Evolutionary conservation across 192 early-diverging fungal genomes (phyloP).

Genomic region (Entomortierella parvispora): DNA sequence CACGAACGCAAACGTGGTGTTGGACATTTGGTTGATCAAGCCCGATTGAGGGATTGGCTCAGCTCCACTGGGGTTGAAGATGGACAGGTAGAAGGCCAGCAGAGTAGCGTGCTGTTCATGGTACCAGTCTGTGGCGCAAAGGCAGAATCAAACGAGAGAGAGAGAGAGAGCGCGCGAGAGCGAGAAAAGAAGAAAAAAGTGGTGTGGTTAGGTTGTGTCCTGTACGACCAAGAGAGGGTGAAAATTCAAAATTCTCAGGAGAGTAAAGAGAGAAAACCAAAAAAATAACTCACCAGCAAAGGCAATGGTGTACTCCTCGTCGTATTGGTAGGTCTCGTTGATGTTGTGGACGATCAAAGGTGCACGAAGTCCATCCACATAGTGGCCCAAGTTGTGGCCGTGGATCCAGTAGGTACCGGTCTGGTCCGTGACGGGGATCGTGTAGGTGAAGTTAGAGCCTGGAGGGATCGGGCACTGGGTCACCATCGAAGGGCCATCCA

Average conservation of each 20-base stretch:
- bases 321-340: conserved; percentile 55
- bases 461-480: conserved; percentile 73
- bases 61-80: conserved; percentile 77
- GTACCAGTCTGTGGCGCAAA: conserved; percentile 63
- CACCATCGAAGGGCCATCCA: conserved; percentile 67
- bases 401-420: conserved; percentile 78
- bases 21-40: conserved; percentile 62
- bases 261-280: too few species aligned
- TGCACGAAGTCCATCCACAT: conserved; percentile 75
- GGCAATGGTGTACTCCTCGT: conserved; percentile 66
- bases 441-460: conserved; percentile 64
- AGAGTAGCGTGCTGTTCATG: conserved; percentile 63
- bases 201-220: too few species aligned
- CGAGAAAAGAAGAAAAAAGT: neutral
- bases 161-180: too few species aligned
- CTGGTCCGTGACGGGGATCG: conserved; percentile 59
- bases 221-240: too few species aligned
- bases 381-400: conserved; percentile 66
- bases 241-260: too few species aligned
- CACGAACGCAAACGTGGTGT: conserved; percentile 57
- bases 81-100: conserved; percentile 66
- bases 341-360: conserved; percentile 71
- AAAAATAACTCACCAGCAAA: conserved; percentile 67
- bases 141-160: too few species aligned
- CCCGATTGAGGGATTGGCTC: conserved; percentile 78